Evolutionary conservation across 192 early-diverging fungal genomes (phyloP).

Genomic region (Coemansia sp.): DNA sequence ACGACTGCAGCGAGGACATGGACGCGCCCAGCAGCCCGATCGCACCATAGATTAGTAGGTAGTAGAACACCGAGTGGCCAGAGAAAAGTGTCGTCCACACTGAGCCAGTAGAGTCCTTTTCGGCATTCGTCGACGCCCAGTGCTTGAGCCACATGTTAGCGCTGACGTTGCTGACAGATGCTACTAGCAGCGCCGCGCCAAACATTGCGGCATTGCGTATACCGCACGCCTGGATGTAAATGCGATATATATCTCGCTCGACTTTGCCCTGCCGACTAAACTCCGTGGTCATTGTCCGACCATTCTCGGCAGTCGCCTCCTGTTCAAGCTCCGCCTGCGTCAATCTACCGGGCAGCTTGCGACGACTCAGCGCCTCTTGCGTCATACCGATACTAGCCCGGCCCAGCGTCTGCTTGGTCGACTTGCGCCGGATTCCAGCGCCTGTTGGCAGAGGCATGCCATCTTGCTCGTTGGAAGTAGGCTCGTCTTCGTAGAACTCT

Average conservation of each 20-base stretch:
- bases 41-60: constrained; percentile 80
- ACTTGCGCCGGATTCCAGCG: constrained; percentile 29
- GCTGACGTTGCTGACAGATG: constrained; percentile 61
- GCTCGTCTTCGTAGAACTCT: constrained; percentile 42
- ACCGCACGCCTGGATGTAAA: constrained; percentile 82
- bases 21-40: constrained; percentile 75
- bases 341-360: not conserved
- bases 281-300: constrained; percentile 70
- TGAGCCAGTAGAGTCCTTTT: constrained; percentile 17
- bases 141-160: constrained; percentile 75
- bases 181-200: constrained; percentile 59
- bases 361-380: constrained; percentile 13
- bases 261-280: constrained; percentile 84
- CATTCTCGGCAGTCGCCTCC: constrained; percentile 7
- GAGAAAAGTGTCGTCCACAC: not conserved
- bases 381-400: constrained; percentile 58
- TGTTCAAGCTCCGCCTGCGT: constrained; percentile 10
- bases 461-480: constrained; percentile 23
- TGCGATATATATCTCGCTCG: constrained; percentile 74
- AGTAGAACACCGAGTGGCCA: constrained; percentile 59
- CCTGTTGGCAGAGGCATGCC: constrained; percentile 22
- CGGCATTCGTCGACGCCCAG: constrained; percentile 67
- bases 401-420: constrained; percentile 44
- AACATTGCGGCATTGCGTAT: constrained; percentile 61
- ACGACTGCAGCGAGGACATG: constrained; percentile 73